Conservation (phyloP, 2,329 filamentous ascomycete species). For the Sarocladium kiliense region DNA sequence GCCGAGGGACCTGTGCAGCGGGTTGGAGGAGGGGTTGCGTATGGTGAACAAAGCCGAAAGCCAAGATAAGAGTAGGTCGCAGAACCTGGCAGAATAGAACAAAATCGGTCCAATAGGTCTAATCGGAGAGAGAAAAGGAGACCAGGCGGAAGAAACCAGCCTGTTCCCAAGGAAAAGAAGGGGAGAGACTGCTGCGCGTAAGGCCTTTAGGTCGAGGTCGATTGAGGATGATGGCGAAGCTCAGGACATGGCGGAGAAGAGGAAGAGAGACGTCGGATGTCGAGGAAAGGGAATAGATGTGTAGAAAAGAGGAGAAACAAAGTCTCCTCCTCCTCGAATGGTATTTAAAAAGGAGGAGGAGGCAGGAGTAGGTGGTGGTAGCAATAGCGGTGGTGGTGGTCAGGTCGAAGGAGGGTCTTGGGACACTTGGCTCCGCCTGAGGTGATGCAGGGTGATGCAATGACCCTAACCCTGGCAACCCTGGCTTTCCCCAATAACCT, state of each 20-base stretch:
- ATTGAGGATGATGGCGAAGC: neutral
- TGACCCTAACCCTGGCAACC: neutral
- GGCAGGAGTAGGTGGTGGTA: neutral
- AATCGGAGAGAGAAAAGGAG: neutral
- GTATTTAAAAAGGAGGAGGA: neutral
- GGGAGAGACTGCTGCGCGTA: neutral
- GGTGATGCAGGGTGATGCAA: neutral
- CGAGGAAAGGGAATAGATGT: neutral
- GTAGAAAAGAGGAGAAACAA: neutral
- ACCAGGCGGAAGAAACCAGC: neutral
- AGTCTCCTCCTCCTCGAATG: conserved; percentile 1
- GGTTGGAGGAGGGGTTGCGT: neutral
- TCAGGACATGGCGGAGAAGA: neutral
- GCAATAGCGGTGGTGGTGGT: neutral
- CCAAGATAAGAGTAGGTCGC: neutral
- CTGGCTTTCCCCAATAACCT: neutral
- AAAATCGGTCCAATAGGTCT: neutral
- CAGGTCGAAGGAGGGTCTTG: conserved; percentile 5
- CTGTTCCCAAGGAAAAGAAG: neutral
- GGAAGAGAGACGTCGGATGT: neutral
- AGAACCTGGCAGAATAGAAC: too few species aligned
- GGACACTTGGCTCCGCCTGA: neutral
- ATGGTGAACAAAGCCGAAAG: neutral
- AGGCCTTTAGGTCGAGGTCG: neutral
- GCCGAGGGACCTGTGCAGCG: neutral